These are phyloP conservation scores for Effrenium voratum DNA, from an alignment of 73 alveolate species.

Conservation along the genomic window DNA sequence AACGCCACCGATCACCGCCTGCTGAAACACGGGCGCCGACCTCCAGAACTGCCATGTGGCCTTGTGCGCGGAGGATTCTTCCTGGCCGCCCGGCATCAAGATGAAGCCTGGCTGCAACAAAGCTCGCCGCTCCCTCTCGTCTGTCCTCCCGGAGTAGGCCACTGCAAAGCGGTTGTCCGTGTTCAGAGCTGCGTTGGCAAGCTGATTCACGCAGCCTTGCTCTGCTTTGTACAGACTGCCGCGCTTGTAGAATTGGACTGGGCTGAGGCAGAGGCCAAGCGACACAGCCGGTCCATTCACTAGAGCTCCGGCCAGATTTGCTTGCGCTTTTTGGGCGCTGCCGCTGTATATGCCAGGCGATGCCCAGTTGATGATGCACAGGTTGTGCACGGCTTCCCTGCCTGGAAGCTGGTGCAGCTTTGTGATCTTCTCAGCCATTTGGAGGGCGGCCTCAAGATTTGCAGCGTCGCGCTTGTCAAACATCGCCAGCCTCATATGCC, in stretches of 20 bases:
- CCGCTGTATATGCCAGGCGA: not conserved
- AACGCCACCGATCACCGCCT: not conserved
- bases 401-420: not conserved
- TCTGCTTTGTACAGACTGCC: constrained; percentile 2
- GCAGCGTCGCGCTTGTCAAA: not conserved
- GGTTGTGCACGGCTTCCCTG: not conserved
- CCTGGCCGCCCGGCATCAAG: not conserved
- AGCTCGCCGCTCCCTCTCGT: not conserved
- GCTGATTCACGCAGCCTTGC: not conserved
- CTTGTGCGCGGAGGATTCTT: no score
- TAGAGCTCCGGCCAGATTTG: not conserved
- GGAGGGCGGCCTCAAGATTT: not conserved
- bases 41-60: not conserved
- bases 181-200: not conserved
- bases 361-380: not conserved
- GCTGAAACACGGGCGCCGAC: not conserved
- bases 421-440: not conserved
- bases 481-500: not conserved
- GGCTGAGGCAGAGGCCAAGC: not conserved
- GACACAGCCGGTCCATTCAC: not conserved
- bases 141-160: not conserved
- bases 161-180: not conserved
- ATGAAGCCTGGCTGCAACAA: not conserved
- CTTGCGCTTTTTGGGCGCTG: not conserved
- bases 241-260: not conserved